Conservation (phyloP, 345 rosid species). For the Eutrema heterophyllum region DNA sequence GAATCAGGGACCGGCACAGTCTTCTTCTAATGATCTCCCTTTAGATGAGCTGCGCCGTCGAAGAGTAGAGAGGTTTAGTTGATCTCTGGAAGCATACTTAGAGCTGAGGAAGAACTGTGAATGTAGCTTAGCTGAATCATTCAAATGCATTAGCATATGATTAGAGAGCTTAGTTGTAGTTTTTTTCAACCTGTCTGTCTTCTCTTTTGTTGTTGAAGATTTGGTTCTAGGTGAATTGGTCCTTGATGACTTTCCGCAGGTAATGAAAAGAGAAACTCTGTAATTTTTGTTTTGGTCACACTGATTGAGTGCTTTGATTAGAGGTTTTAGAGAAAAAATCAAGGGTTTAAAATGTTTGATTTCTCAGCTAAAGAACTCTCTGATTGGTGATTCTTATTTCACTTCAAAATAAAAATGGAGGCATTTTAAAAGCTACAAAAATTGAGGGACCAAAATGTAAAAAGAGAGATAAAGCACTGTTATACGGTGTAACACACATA, state of each 20-base stretch:
- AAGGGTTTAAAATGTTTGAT: neutral
- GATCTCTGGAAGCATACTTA: constrained; percentile 21
- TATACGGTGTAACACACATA: too few species aligned
- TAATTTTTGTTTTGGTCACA: neutral
- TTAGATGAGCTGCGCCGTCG: constrained; percentile 75
- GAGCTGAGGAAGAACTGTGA: constrained; percentile 4
- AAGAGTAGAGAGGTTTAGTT: constrained; percentile 79
- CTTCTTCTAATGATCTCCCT: constrained; percentile 37
- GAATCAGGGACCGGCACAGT: constrained; percentile 15
- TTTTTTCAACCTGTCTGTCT: neutral
- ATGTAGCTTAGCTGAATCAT: constrained; percentile 3
- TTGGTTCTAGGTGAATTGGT: constrained; percentile 8
- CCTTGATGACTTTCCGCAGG: neutral
- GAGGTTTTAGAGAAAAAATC: neutral
- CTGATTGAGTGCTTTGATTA: neutral
- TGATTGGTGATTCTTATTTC: neutral
- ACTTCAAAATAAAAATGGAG: neutral
- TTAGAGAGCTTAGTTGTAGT: neutral
- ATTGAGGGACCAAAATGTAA: too few species aligned
- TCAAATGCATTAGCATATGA: constrained; percentile 1
- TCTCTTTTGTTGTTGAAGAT: constrained; percentile 23
- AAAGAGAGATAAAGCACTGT: too few species aligned
- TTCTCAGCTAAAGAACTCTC: neutral
- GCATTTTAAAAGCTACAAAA: too few species aligned
- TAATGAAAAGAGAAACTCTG: neutral